Base-by-base conservation (phyloP, 768 basidiomycete species). In the Kwoniella mangroviensis region DNA sequence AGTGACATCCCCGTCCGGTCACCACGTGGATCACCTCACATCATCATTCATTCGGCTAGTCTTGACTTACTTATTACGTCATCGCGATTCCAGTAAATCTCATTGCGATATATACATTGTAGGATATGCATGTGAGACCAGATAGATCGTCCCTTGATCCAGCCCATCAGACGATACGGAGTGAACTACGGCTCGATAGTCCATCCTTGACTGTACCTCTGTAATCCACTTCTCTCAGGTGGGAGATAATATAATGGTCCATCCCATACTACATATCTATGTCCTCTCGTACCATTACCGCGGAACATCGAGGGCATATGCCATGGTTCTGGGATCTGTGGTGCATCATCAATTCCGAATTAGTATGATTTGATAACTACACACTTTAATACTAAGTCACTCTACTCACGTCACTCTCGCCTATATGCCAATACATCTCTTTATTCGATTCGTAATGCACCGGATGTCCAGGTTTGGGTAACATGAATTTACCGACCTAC, bases 401-500 rank as follows among this genome's bases (percentile, higher is more conserved):
- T 34, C 34, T 7, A 75, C 78, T 73, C 26, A 94, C 83, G 24
- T 87, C 86, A 71, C 90, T 89, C 75, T 92, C 92, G 69, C 83
- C 86, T 0, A 88, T 84, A 55, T 91, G 88, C 62, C 89, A 81
- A 81, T 93, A 92, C 58, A 90, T 86, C 2, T 90, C 89, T 19
- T 86, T 84, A 59, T 86, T 81, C 0, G 88, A 86, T 21, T 91
- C 88, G 73, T 92, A 88, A 24, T 84, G 84, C 3, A 89, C 86
- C 19, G 80, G 79, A 69, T 81, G 75, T 0, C 88, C 89, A 65
- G 88, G 86, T 56, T 84, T 86, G 0, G 92, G 92, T 3, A 94
- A 79, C 59, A 91, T 86, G 78, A 94, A 95, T 81, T 92, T 92
- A 12, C 89, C 93, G 45, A 95, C 88, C 83, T 94, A 45, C 2